Conservation (phyloP, 139 green algal species). For the Coccomyxa sp. region DNA sequence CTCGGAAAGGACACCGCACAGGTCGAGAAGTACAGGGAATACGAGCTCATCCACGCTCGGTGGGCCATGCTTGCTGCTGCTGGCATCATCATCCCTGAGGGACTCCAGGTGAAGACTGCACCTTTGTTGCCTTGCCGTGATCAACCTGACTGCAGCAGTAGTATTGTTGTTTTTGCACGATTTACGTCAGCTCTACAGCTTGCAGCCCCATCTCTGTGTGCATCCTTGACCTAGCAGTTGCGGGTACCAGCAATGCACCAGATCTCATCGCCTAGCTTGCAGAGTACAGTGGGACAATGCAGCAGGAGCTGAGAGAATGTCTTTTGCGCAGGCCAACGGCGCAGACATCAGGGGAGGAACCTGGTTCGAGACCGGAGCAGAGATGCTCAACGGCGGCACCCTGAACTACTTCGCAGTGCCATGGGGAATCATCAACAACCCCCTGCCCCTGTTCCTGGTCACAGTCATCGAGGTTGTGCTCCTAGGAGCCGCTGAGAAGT, state of each 20-base stretch:
- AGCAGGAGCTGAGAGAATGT: no score
- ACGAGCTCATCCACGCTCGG: slow-evolving; percentile 92
- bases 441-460: slow-evolving; percentile 81
- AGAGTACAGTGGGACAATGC: no score
- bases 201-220: no score
- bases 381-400: slow-evolving; percentile 90
- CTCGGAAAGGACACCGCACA: slow-evolving; percentile 83
- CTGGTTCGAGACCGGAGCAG: slow-evolving; percentile 92
- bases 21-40: slow-evolving; percentile 84
- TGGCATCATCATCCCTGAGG: slow-evolving; percentile 95
- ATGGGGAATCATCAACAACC: slow-evolving; percentile 82
- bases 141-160: no score
- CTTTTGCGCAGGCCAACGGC: slow-evolving; percentile 67
- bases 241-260: no score
- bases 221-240: no score
- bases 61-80: slow-evolving; percentile 97
- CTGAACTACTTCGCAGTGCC: slow-evolving; percentile 95
- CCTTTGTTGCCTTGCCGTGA: no score
- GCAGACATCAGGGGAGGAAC: slow-evolving; percentile 79
- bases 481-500: slow-evolving; percentile 84
- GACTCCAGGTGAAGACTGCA: slow-evolving; percentile 59
- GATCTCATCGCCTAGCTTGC: no score
- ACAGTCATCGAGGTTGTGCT: slow-evolving; percentile 77
- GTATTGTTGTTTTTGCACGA: no score
- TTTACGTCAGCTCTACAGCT: no score